phyloP scores from a whole-genome alignment of 2,329 filamentous ascomycete genomes.

The Myriosclerotinia scirpicola region DNA sequence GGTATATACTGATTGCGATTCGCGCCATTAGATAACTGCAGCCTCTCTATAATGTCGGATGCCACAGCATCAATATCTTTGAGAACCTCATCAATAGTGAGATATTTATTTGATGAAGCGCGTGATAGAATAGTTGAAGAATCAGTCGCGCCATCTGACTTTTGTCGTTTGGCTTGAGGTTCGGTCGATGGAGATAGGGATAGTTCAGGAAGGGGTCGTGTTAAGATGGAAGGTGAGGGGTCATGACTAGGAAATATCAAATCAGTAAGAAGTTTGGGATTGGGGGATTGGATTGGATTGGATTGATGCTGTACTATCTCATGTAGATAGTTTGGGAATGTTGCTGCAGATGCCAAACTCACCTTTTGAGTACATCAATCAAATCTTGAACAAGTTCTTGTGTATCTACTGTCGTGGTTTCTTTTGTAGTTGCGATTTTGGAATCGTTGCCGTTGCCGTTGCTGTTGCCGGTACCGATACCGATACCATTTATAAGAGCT shows the following conservation, averaged over 20 bases:
- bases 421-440: conserved; percentile 28
- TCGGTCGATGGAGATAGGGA: conserved; percentile 50
- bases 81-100: conserved; percentile 64
- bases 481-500: conserved; percentile 34
- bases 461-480: not conserved
- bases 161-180: conserved; percentile 61
- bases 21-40: conserved; percentile 44
- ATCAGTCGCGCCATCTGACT: conserved; percentile 49
- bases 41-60: conserved; percentile 50
- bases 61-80: conserved; percentile 54
- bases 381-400: conserved; percentile 46
- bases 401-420: conserved; percentile 37
- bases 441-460: conserved; percentile 25
- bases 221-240: conserved; percentile 54
- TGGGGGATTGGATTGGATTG: not conserved
- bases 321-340: not conserved
- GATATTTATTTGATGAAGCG: conserved; percentile 50
- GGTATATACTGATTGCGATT: conserved; percentile 34
- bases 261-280: conserved; percentile 26
- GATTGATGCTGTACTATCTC: conserved; percentile 21
- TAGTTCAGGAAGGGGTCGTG: conserved; percentile 51
- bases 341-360: conserved; percentile 32
- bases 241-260: conserved; percentile 51
- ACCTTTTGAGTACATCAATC: conserved; percentile 48
- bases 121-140: conserved; percentile 46